phyloP scores from a whole-genome alignment of 441 rosid species.

The Mallotus repandus region DNA sequence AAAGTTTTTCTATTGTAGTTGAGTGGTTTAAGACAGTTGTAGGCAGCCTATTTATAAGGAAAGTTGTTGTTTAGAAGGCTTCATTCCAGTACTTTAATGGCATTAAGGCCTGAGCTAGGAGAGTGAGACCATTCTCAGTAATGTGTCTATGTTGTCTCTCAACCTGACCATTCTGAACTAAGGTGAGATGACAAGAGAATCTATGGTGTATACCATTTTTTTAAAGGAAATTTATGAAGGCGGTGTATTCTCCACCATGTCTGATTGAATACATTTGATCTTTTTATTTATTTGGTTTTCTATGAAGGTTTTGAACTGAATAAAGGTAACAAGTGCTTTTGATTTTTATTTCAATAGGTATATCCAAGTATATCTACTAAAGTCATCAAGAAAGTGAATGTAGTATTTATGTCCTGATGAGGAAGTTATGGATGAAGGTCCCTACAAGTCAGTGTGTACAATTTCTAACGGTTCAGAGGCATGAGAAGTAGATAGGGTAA shows the following conservation, averaged over 20 bases:
- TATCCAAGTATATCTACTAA: neutral
- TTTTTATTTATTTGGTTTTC: neutral
- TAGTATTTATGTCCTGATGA: no score
- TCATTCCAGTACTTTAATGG: neutral
- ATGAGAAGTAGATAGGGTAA: neutral
- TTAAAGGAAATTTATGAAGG: no score
- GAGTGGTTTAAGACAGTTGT: no score
- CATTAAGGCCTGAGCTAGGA: neutral
- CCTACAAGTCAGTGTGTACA: neutral
- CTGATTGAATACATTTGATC: no score
- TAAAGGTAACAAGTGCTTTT: neutral
- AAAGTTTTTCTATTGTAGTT: no score
- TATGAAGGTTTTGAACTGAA: neutral
- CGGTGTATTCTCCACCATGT: neutral
- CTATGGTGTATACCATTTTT: neutral
- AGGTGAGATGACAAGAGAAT: neutral
- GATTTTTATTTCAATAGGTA: neutral
- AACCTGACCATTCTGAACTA: neutral
- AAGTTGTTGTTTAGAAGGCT: neutral
- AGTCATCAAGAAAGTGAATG: no score
- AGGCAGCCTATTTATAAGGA: neutral
- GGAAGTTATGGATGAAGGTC: no score
- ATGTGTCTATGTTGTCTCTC: neutral
- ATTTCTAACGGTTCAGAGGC: neutral
- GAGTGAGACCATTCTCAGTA: neutral